These are phyloP conservation scores for Fusarium sacchari DNA, from an alignment of 2,329 filamentous ascomycete species.

Conservation along the genomic window DNA sequence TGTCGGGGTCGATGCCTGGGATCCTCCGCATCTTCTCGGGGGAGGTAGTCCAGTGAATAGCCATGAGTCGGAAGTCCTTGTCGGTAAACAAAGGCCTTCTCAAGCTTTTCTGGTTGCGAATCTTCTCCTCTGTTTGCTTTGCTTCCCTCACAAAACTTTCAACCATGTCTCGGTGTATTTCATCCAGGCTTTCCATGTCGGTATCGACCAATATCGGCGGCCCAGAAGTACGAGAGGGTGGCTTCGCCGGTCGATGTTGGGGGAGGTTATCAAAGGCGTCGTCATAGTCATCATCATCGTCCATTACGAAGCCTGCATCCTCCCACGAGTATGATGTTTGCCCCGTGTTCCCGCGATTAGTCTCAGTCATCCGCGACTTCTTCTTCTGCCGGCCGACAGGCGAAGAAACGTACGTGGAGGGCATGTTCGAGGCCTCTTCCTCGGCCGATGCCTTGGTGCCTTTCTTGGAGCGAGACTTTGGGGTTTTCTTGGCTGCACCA, in stretches of 20 bases:
- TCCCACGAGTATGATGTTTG: slow-evolving; percentile 55
- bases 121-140: slow-evolving; percentile 65
- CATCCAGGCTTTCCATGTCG: slow-evolving; percentile 63
- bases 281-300: slow-evolving; percentile 47
- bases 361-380: slow-evolving; percentile 40
- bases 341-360: slow-evolving; percentile 52
- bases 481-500: slow-evolving; percentile 43
- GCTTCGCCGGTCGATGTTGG: slow-evolving; percentile 51
- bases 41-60: slow-evolving; percentile 71
- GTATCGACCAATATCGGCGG: slow-evolving; percentile 68
- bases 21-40: slow-evolving; percentile 71
- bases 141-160: slow-evolving; percentile 72
- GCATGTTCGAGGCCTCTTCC: slow-evolving; percentile 54
- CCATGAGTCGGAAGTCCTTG: slow-evolving; percentile 76
- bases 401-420: slow-evolving; percentile 62
- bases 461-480: slow-evolving; percentile 48
- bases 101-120: slow-evolving; percentile 68
- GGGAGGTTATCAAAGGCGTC: slow-evolving; percentile 60
- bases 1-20: slow-evolving; percentile 69
- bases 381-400: slow-evolving; percentile 54
- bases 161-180: slow-evolving; percentile 72
- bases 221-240: slow-evolving; percentile 52
- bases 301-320: slow-evolving; percentile 58
- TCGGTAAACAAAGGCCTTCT: slow-evolving; percentile 74
- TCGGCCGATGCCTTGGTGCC: slow-evolving; percentile 51